Base-by-base conservation (phyloP, 768 basidiomycete genomes). In the Kwoniella bestiolae region DNA sequence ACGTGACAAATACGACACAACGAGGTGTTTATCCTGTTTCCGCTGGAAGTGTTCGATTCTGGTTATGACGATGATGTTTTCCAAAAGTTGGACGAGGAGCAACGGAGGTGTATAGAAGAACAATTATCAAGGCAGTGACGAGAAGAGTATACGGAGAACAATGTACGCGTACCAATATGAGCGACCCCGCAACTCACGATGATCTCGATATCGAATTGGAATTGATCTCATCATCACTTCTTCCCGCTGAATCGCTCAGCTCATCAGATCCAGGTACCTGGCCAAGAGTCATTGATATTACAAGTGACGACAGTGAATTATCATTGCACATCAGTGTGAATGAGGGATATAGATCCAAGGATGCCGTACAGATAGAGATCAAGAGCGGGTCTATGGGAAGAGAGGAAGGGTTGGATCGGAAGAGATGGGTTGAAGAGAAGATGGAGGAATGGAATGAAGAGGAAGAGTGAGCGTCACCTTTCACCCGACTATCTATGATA, bases 171-270 rank as follows among this genome's bases (percentile, higher is more conserved):
- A n/a, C n/a, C n/a, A n/a, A n/a, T 18, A 41, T 55, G 52, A 34
- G 29, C 26, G 32, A 25, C 25, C 18, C n/a, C 18, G 32, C 49
- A 9, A 63, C 45, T 16, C 63, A 51, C n/a, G 57, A 58, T 34
- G 57, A 58, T 26, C 65, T 78, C 14, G 66, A 65, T 7, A 56
- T 29, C 16, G 89, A 91, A 71, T 77, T 90, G 0, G 83, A 86
- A 50, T 81, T 91, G 41, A 84, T 91, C 26, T 82, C 80, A 60
- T 86, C 84, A 38, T 89, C 89, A 0, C 83, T 91, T 1, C 83
- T 91, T 11, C 87, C 88, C 0, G 85, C 83, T 5, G 90, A 91
- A 82, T 31, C 72, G 70, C 76, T 68, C 29, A 23, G 26, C 23
- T 25, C 60, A 3, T 62, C 62, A 18, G 9, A 28, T 2, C 18